Base-by-base conservation (phyloP, 2,329 filamentous ascomycete genomes). In the Scedosporium boydii region DNA sequence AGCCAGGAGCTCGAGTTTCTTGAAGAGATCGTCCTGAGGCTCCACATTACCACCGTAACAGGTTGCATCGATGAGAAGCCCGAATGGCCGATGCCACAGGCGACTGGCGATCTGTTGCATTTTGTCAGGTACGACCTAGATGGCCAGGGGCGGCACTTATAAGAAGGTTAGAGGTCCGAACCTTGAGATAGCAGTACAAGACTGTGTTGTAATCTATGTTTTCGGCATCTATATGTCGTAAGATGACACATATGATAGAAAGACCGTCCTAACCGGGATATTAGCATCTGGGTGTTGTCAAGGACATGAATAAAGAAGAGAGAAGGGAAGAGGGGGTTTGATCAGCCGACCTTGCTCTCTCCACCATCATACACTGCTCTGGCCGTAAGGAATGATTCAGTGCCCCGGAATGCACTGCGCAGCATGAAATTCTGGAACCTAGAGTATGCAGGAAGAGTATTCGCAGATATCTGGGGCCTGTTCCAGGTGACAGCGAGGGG, bases 391-490 rank as follows among this genome's bases (percentile, higher is more conserved):
- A 87, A 84, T 2, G 85, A 87, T 66, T 88, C 87, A 0, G 82
- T 84, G 66, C 83, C 84, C 44, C 83, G 80, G 66, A 87, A 86
- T 1, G 86, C 86, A 69, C 89, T 88, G 18, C 83, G 82, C 56
- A 89, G 78, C 87, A 89, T 89, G 68, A 89, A 89, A 66, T 88
- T 84, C 66, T 89, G 87, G 66, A 89, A 89, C 26, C 85, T 78
- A 2, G 86, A 88, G 70, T 89, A 89, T 6, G 82, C 76, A 1
- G 84, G 82, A 4, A 86, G 86, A 18, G 74, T 82, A 65, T 88
- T 89, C 27, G 79, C 72, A 1, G 84, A 83, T n/a, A 89, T 83
- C 59, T 83, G 80, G 9, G 87, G 87, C 59, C 86, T 77, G 66
- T 88, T 89, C 85, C 87, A 88, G 1, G 86, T 87, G 6, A 89